phyloP scores from a whole-genome alignment of 148 eudicot genomes.

The Rhododendron ovatum region DNA sequence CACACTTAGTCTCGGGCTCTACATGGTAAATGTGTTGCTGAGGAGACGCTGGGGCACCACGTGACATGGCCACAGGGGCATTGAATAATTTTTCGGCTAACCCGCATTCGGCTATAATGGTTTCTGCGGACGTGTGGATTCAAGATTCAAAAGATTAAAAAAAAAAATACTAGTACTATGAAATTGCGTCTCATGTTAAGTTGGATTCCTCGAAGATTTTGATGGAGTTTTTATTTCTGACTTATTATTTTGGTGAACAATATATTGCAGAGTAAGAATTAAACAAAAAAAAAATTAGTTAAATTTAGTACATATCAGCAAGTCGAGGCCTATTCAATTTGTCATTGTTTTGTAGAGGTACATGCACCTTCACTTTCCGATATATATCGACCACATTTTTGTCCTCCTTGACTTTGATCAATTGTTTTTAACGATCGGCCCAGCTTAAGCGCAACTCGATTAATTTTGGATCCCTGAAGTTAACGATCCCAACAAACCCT shows the following conservation, averaged over 20 bases:
- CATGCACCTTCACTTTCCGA: neutral
- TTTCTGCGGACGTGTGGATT: too few species aligned
- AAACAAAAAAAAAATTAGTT: neutral
- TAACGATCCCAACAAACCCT: neutral
- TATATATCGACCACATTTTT: neutral
- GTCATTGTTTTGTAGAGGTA: neutral
- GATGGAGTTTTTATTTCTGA: neutral
- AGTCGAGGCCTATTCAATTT: neutral
- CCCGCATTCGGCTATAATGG: too few species aligned
- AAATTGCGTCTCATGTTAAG: neutral
- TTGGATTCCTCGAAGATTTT: neutral
- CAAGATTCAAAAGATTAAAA: too few species aligned
- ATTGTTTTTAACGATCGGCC: too few species aligned
- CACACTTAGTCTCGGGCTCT: too few species aligned
- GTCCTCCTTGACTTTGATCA: too few species aligned
- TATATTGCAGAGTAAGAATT: neutral
- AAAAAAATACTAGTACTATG: neutral
- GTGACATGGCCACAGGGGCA: too few species aligned
- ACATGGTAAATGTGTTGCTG: too few species aligned
- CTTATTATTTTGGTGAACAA: neutral
- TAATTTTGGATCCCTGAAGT: too few species aligned
- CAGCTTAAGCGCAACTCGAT: too few species aligned
- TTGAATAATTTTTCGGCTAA: too few species aligned
- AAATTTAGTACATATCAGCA: neutral
- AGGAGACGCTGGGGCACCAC: too few species aligned